These are phyloP conservation scores for Fusarium sp. DNA, from an alignment of 2,329 filamentous ascomycete species.

Conservation along the genomic window DNA sequence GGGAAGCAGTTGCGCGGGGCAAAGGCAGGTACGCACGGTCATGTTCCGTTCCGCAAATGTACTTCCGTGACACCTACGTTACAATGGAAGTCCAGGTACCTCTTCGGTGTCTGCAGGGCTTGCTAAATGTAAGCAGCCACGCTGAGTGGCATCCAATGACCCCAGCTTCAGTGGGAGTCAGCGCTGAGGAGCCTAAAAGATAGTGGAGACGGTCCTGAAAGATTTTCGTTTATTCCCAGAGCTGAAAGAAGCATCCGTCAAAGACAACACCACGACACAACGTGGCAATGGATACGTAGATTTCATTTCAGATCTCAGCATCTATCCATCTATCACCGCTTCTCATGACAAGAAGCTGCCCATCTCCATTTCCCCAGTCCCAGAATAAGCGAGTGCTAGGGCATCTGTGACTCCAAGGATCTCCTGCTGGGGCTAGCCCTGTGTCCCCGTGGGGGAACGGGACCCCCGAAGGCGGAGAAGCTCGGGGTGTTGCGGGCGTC, in stretches of 20 bases:
- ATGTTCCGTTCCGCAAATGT: slow-evolving; percentile 25
- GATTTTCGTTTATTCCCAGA: background rate
- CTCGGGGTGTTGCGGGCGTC: slow-evolving; percentile 10
- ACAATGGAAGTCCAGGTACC: slow-evolving; percentile 7
- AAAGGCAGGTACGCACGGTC: slow-evolving; percentile 9
- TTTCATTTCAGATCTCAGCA: background rate
- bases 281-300: background rate
- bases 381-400: slow-evolving; percentile 1
- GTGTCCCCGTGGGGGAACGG: slow-evolving; percentile 18
- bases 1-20: background rate
- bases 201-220: background rate
- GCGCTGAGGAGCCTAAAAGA: background rate
- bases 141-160: background rate
- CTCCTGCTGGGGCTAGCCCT: slow-evolving; percentile 15
- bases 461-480: slow-evolving; percentile 21
- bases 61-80: slow-evolving; percentile 10
- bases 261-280: background rate
- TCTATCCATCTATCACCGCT: background rate
- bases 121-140: slow-evolving; percentile 3
- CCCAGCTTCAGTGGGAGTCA: background rate
- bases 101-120: background rate
- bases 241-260: background rate
- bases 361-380: background rate
- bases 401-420: background rate
- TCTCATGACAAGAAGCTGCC: background rate